Conservation (phyloP, 305 asterid genomes). For the Fraxinus sp. region DNA sequence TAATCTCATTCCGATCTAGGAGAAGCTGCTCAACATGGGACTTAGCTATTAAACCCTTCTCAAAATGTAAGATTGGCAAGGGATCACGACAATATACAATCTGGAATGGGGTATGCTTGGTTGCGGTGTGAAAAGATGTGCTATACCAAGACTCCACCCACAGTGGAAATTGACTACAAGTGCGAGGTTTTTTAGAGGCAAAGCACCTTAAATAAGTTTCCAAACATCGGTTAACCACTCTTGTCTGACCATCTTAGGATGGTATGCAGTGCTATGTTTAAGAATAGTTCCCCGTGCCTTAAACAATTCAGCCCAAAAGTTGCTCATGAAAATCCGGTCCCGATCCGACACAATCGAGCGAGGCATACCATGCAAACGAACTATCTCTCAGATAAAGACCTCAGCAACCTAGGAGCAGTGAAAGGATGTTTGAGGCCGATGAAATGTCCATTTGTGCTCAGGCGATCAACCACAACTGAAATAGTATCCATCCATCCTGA, state of each 20-base stretch:
- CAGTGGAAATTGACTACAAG: neutral
- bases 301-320: conserved; percentile 1
- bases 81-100: neutral
- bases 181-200: neutral
- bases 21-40: neutral
- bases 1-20: too few species aligned
- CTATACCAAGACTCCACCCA: neutral
- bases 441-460: neutral
- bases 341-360: neutral
- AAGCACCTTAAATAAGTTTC: neutral
- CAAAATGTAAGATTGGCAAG: neutral
- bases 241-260: neutral
- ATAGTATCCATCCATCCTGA: neutral
- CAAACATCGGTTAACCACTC: neutral
- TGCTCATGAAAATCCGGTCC: neutral
- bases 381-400: neutral
- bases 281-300: neutral
- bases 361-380: conserved; percentile 9
- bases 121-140: neutral
- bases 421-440: neutral
- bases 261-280: neutral
- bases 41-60: neutral
- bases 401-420: neutral
- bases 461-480: neutral
- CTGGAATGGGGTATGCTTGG: neutral